Evolutionary conservation across 805 yeast species (phyloP).

Genomic region (Hemisphaericaspora nanyangensis): DNA sequence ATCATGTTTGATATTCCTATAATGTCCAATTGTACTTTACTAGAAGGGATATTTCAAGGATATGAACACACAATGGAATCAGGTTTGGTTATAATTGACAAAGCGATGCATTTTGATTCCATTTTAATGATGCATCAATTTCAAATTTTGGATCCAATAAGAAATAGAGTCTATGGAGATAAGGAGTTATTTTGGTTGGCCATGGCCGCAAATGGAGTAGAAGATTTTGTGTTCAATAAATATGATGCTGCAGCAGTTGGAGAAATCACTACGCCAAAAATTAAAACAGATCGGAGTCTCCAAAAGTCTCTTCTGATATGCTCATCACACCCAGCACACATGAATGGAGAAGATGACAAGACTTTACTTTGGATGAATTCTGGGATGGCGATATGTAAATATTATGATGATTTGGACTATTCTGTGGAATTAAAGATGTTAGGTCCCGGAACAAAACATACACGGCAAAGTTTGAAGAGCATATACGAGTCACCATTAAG

Average conservation of each 20-base stretch:
- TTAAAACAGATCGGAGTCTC: slow-evolving; percentile 4
- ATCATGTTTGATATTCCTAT: slow-evolving; percentile 30
- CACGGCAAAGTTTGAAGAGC: slow-evolving; percentile 17
- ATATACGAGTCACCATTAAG: slow-evolving; percentile 23
- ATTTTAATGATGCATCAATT: slow-evolving; percentile 22
- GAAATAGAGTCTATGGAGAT: slow-evolving; percentile 21
- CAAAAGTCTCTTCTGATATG: slow-evolving; percentile 41
- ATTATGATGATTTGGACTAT: slow-evolving; percentile 35
- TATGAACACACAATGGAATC: slow-evolving; percentile 36
- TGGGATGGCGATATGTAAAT: slow-evolving; percentile 44
- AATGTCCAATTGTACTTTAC: slow-evolving; percentile 27
- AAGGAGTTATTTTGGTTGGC: slow-evolving; percentile 27
- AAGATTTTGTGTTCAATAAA: slow-evolving; percentile 19
- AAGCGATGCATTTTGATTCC: slow-evolving; percentile 20
- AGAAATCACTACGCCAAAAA: slow-evolving; percentile 21
- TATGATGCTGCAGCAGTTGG: slow-evolving; percentile 22
- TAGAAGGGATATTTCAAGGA: slow-evolving; percentile 26
- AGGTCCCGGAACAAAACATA: slow-evolving; percentile 16
- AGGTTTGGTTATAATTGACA: slow-evolving; percentile 22
- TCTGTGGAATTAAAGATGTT: slow-evolving; percentile 15
- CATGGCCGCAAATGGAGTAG: slow-evolving; percentile 22
- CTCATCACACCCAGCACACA: slow-evolving; percentile 60
- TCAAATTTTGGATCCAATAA: slow-evolving; percentile 18
- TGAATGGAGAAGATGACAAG: slow-evolving; percentile 48
- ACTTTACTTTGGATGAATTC: slow-evolving; percentile 65